Evolutionary conservation across 169 alveolate genomes (phyloP), one percentile per base, ranked within the genome.

Genomic region (Plasmodium relictum): DNA sequence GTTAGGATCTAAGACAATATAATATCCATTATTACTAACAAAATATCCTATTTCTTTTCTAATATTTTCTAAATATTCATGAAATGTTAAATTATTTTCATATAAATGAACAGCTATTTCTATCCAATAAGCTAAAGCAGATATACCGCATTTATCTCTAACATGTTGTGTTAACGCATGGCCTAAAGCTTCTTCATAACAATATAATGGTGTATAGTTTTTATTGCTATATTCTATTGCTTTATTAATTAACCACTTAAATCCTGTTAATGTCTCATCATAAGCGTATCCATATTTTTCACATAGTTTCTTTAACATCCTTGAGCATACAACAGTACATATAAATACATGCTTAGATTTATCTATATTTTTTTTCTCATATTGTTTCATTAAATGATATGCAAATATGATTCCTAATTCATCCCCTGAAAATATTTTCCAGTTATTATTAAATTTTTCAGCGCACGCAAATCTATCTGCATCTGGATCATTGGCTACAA

Each of bases 401-500:
- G 92, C 93, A 26, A 94, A 74, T 41, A 93, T 88, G 9, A 93
- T 71, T 69, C 95, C 97, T 50, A 93, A 76, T 62, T 94, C 95
- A 63, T 92, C 95, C 14, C 95, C 93, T 12, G 94, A 69, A 62
- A 86, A 93, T 50, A 92, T 87, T 22, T 88, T 72, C 95, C 96
- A 93, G 50, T 86, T 73, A 61, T 88, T 96, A 88, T 92, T 65
- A 87, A 12, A 88, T 59, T 93, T 80, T 76, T 96, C 98, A 26
- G 97, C 96, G 24, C 94, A 76, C 6, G 95, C 96, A 37, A 96
- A 91, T 56, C 97, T 87, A 63, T 95, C 97, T 20, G 97, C 97
- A 72, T 95, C 97, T 22, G 98, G 98, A 83, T 96, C 98, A 89
- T 95, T 96, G 39, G 96, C 96, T 24, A 96, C 88, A 24, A 95